Conservation (phyloP, 2,329 filamentous ascomycete species). For the Pseudogymnoascus sp. region DNA sequence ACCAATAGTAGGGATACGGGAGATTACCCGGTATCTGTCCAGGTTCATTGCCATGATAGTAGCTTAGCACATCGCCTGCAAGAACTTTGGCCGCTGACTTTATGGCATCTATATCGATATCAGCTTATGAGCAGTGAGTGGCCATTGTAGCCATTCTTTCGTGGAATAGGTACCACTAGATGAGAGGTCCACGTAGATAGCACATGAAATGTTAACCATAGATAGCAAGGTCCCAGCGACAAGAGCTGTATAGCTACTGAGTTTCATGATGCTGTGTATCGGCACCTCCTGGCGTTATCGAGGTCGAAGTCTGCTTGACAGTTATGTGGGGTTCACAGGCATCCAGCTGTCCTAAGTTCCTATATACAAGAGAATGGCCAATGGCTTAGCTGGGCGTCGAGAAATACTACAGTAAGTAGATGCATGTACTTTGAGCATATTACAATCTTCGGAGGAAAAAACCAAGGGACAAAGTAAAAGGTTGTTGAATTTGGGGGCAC, state of each 20-base stretch:
- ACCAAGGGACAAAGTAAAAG: neutral
- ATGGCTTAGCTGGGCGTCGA: neutral
- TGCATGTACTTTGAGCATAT: neutral
- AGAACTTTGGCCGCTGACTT: slow-evolving; percentile 27
- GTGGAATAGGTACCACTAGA: neutral
- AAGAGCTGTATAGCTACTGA: neutral
- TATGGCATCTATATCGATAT: slow-evolving; percentile 26
- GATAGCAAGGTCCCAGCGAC: neutral
- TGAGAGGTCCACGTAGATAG: neutral
- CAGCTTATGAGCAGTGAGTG: neutral
- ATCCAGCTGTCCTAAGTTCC: neutral
- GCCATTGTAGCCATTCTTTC: neutral
- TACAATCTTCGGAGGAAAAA: neutral
- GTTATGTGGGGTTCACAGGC: neutral
- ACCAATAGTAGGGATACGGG: slow-evolving; percentile 49
- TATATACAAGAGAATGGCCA: neutral
- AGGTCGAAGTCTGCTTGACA: neutral
- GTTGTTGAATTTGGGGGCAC: no score
- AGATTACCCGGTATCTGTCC: slow-evolving; percentile 45
- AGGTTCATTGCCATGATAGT: slow-evolving; percentile 45
- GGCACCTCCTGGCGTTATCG: neutral
- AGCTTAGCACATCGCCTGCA: slow-evolving; percentile 43
- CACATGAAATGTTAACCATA: neutral
- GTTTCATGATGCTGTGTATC: neutral
- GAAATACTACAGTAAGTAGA: neutral